Evolutionary conservation across 2,329 filamentous ascomycete genomes (phyloP).

Genomic region (Xylaria sp.): DNA sequence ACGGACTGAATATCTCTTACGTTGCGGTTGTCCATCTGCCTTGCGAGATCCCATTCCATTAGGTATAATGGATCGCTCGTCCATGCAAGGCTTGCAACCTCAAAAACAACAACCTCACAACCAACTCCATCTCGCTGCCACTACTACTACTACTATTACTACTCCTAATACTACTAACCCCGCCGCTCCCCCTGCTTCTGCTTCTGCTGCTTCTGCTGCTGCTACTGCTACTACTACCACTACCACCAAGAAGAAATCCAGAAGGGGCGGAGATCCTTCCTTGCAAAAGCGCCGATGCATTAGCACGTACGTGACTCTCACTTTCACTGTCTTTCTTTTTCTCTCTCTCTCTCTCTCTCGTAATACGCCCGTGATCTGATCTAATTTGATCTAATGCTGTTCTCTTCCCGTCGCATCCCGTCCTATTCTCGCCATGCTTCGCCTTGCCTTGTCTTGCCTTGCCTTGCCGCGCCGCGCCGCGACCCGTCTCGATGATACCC

Average conservation of each 20-base stretch:
- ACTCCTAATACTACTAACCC: too few relatives aligned
- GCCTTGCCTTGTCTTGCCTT: not conserved
- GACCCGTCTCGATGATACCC: not conserved
- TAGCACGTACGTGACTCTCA: conserved; percentile 64
- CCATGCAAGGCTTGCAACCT: conserved; percentile 42
- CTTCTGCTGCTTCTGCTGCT: not conserved
- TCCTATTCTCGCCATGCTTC: not conserved
- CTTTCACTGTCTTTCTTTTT: not conserved
- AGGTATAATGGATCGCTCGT: conserved; percentile 43
- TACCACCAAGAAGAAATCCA: conserved; percentile 62
- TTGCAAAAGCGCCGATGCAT: conserved; percentile 79
- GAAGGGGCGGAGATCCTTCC: conserved; percentile 59
- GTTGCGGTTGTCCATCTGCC: conserved; percentile 24
- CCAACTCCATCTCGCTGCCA: conserved; percentile 24
- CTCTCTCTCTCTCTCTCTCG: not conserved
- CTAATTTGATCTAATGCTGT: not conserved
- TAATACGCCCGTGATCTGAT: not conserved
- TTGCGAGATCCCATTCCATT: conserved; percentile 11
- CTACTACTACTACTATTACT: too few relatives aligned
- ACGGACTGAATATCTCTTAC: conserved; percentile 26
- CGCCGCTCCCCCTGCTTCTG: too few relatives aligned
- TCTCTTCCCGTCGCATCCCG: not conserved
- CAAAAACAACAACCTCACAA: conserved; percentile 34
- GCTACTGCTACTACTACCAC: not conserved
- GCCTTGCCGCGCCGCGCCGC: not conserved